Evolutionary conservation across 495 filamentous ascomycete genomes (phyloP).

Genomic region (Neurospora africana): DNA sequence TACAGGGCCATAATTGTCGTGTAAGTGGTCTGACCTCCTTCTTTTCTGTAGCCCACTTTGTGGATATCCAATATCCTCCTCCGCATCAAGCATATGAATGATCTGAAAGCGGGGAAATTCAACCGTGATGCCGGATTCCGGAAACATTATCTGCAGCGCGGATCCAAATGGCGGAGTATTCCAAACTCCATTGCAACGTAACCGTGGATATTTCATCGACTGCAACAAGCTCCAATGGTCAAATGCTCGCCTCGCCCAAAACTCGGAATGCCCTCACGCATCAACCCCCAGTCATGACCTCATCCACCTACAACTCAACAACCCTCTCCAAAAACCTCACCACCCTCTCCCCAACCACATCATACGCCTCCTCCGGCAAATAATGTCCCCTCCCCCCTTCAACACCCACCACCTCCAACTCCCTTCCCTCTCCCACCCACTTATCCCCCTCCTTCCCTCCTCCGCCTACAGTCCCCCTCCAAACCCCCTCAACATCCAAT

Average conservation of each 20-base stretch:
- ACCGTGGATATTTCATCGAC: not conserved
- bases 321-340: conserved; percentile 12
- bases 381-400: conserved; percentile 40
- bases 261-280: not conserved
- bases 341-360: conserved; percentile 25
- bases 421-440: conserved; percentile 28
- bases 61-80: not conserved
- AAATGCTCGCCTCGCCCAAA: not conserved
- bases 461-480: conserved; percentile 17
- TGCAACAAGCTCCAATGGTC: not conserved
- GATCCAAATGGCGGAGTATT: not conserved
- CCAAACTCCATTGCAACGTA: not conserved
- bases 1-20: not conserved
- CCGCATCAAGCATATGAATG: not conserved
- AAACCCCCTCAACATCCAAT: conserved; percentile 34
- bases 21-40: not conserved
- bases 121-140: not conserved
- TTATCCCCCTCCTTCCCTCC: not conserved
- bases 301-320: not conserved
- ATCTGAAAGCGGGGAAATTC: not conserved
- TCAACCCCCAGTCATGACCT: not conserved
- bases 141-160: not conserved
- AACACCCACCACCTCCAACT: conserved; percentile 20
- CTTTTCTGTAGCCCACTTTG: not conserved
- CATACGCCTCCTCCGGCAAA: conserved; percentile 38